Evolutionary conservation across 495 filamentous ascomycete species (phyloP), one percentile per base, ranked within the genome.

Genomic region (Trichoderma virens): DNA sequence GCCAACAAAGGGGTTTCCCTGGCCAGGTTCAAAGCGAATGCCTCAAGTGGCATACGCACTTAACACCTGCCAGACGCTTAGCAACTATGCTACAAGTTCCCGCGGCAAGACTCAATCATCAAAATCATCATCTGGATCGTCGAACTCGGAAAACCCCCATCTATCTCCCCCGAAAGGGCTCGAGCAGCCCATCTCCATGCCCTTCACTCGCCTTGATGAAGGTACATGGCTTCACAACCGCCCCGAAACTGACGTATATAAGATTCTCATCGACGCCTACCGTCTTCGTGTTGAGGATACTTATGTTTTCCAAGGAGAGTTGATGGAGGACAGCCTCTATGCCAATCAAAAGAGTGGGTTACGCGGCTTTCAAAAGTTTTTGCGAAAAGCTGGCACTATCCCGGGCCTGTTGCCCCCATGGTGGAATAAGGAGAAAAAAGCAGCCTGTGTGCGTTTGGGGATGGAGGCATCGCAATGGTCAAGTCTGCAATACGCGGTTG

Each of bases 211-310:
- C 47, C 69, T 79, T 43, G 60, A 68, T 25, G 60, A 66, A 27
- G 65, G 66, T 51, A 76, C 68, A 16, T 80, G 67, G 62, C 74
- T 80, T 5, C 71, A 78, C 68, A 67, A 69, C 59, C 74, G 76
- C 31, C 67, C 78, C 4, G 69, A 80, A 62, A 66, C 68, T 43
- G 79, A 81, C 34, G 74, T 78, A 13, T 80, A 72, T 68, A 70
- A 69, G 41, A 73, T 82, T 0, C 73, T 83, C 30, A 76, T 83
- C 63, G 80, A 84, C 66, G 59, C 64, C 41, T 82, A 80, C 69
- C 79, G 79, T 59, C 47, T 82, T 61, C 74, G 77, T 9, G 45
- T 78, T n/a, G 75, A 79, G 8, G 79, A 83, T 65, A 65, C 70
- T 4, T 68, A 72, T 64, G 69, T 11, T 0, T 65, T 73, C 13